phyloP scores from a whole-genome alignment of 2,329 filamentous ascomycete genomes.

The Beauveria bassiana region DNA sequence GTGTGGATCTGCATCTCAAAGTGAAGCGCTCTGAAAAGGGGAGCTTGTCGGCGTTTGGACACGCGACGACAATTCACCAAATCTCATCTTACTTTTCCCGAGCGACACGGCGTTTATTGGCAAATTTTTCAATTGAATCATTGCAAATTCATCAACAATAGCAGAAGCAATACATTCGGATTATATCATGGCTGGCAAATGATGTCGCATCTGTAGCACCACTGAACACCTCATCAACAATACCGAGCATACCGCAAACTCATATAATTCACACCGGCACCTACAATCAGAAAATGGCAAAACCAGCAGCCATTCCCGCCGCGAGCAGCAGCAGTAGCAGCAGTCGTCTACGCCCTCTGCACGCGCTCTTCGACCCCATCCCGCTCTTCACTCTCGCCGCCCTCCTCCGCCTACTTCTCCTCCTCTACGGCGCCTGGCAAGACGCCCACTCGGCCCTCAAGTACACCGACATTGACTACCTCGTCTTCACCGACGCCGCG shows the following conservation, averaged over 20 bases:
- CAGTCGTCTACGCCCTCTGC: constrained; percentile 10
- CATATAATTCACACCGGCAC: not conserved
- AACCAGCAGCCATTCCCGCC: not conserved
- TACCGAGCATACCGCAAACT: not conserved
- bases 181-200: not conserved
- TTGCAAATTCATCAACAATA: not conserved
- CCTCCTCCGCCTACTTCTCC: constrained; percentile 61
- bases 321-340: not conserved
- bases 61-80: not conserved
- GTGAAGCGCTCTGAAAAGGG: not conserved
- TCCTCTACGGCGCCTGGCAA: constrained; percentile 87
- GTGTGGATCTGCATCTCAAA: constrained; percentile 6
- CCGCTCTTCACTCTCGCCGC: constrained; percentile 51
- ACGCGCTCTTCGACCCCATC: constrained; percentile 24
- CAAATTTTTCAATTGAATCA: not conserved
- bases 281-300: not conserved
- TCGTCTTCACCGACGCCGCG: constrained; percentile 93
- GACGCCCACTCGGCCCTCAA: constrained; percentile 88
- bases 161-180: not conserved
- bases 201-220: not conserved
- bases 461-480: constrained; percentile 98
- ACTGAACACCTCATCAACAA: constrained; percentile 1
- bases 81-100: not conserved
- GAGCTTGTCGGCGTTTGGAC: not conserved
- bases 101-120: not conserved